Evolutionary conservation across 2,329 filamentous ascomycete species (phyloP).

Genomic region (Pseudogymnoascus sp.): DNA sequence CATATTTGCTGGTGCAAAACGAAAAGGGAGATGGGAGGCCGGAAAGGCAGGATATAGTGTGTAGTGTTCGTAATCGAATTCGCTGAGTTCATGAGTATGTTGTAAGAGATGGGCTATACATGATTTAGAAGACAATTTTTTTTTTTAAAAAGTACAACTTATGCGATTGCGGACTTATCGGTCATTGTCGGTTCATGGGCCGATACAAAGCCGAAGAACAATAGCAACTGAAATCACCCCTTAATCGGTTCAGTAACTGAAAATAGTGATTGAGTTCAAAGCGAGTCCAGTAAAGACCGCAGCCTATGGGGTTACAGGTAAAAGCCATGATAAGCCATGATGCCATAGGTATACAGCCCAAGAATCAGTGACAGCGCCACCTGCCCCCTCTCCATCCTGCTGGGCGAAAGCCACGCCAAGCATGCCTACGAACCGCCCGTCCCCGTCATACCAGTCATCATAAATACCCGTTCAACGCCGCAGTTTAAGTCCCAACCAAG

Average conservation of each 20-base stretch:
- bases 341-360: conserved; percentile 3
- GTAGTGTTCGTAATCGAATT: background rate
- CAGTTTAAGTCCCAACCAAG: conserved; percentile 9
- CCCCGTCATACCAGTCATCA: conserved; percentile 3
- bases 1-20: background rate
- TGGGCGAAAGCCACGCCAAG: background rate
- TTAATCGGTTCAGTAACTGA: background rate
- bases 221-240: background rate
- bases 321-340: conserved; percentile 5
- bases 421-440: conserved; percentile 5
- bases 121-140: background rate
- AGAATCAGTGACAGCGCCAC: conserved; percentile 6
- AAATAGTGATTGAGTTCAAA: conserved; percentile 8
- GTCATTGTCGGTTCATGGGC: background rate
- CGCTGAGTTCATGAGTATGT: background rate
- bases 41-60: background rate
- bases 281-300: conserved; percentile 6
- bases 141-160: too few species aligned
- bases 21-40: background rate
- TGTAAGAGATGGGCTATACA: background rate
- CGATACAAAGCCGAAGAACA: background rate
- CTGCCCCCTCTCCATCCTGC: conserved; percentile 4
- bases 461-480: conserved; percentile 13
- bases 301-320: conserved; percentile 8
- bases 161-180: background rate